phyloP scores from a whole-genome alignment of 352 stramenopile species.

The Pythium myriotylum region DNA sequence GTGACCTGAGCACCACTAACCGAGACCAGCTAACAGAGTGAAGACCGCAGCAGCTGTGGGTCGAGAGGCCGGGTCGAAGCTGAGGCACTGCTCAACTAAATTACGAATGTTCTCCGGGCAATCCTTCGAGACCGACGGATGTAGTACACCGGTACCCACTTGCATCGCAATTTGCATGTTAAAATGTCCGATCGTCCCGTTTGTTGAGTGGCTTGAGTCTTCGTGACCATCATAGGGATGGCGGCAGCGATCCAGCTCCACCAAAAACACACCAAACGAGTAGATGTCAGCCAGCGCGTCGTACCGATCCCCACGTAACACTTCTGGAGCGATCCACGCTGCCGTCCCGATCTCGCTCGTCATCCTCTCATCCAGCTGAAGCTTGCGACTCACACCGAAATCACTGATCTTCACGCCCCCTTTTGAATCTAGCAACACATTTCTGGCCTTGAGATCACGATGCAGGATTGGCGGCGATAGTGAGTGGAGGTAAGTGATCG shows the following conservation, averaged over 20 bases:
- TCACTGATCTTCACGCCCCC: constrained; percentile 16
- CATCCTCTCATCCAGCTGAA: constrained; percentile 20
- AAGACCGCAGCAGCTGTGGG: no score
- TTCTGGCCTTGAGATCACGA: constrained; percentile 22
- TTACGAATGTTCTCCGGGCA: background rate
- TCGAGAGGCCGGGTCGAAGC: background rate
- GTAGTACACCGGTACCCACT: background rate
- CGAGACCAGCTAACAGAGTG: no score
- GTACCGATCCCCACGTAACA: constrained; percentile 32
- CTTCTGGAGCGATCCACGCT: constrained; percentile 34
- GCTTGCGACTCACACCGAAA: constrained; percentile 18
- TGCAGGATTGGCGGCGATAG: constrained; percentile 24
- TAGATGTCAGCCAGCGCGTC: constrained; percentile 35
- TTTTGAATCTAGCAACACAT: constrained; percentile 11
- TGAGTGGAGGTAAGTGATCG: constrained; percentile 13
- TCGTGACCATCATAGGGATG: background rate
- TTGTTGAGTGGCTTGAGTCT: no score
- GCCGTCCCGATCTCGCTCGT: constrained; percentile 23
- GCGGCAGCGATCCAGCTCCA: constrained; percentile 1
- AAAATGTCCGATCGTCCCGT: no score
- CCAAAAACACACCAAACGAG: constrained; percentile 29
- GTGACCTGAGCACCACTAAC: no score
- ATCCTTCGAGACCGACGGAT: background rate
- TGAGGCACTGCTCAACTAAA: background rate
- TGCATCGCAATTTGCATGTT: background rate